These are phyloP conservation scores for Sordariomycetes sp. DNA, from an alignment of 2,329 filamentous ascomycete genomes.

Conservation along the genomic window DNA sequence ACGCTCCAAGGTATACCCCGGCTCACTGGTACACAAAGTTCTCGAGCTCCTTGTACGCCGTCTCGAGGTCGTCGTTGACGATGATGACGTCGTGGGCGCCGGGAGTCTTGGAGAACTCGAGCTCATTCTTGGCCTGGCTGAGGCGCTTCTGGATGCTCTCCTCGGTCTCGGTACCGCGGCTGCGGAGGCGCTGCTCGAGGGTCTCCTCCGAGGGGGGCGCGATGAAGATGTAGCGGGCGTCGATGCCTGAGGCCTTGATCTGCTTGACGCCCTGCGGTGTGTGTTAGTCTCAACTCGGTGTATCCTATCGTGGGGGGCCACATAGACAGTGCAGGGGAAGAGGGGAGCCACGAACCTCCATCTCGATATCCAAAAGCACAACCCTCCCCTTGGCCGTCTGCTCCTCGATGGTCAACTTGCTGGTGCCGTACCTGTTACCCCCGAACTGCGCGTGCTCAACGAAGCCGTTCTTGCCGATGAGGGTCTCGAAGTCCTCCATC, in stretches of 20 bases:
- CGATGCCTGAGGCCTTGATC: conserved; percentile 64
- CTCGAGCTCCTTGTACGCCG: conserved; percentile 41
- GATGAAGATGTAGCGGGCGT: conserved; percentile 76
- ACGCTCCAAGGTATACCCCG: not conserved
- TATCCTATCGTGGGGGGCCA: not conserved
- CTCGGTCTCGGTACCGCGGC: conserved; percentile 69
- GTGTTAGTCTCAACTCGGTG: not conserved
- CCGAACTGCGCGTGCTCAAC: conserved; percentile 82
- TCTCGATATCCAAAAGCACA: conserved; percentile 90
- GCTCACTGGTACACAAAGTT: conserved; percentile 26
- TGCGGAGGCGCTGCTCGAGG: conserved; percentile 66
- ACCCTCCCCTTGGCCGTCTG: conserved; percentile 60
- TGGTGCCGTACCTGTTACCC: conserved; percentile 80
- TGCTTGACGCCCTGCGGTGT: conserved; percentile 66
- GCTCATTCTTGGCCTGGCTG: conserved; percentile 60
- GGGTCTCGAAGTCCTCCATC: conserved; percentile 53
- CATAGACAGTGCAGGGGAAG: not conserved
- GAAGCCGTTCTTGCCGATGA: conserved; percentile 63
- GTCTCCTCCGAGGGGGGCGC: conserved; percentile 62
- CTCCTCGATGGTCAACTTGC: conserved; percentile 66
- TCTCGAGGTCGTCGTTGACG: conserved; percentile 32
- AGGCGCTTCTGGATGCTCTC: conserved; percentile 60
- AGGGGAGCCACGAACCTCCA: conserved; percentile 54
- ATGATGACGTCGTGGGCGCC: conserved; percentile 35
- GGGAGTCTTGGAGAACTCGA: conserved; percentile 59